Base-by-base conservation (phyloP, 2,329 filamentous ascomycete species). In the Domatiomyces catenatus region DNA sequence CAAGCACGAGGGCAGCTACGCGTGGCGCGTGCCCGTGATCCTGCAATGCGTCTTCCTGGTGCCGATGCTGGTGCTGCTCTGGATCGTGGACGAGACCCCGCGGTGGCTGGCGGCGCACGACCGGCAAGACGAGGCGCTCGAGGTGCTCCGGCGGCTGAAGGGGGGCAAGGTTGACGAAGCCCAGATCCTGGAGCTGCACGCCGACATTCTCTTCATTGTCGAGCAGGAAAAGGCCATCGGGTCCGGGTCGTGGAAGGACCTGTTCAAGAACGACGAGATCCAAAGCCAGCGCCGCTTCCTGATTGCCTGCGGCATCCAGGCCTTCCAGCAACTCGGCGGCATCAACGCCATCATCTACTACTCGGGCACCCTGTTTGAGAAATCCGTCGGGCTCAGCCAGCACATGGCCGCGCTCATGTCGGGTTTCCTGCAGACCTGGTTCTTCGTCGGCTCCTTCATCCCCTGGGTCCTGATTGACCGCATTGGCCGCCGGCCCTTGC, bases 401-500 rank as follows among this genome's bases (percentile, higher is more conserved):
- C n/a, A 67, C 52, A 63, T 65, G 28, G 68, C 71, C 1, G 68
- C 72, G 8, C 66, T 76, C n/a, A 62, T 76, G 12, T 71, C 74
- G 18, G 74, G 72, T 8, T 69, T 67, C 56, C 75, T 75, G 52
- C 73, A 73, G 42, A 76, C 73, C 0, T 72, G 75, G 54, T 76
- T 76, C 59, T 75, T 75, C 56, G 48, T 74, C 28, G 72, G 72
- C 1, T 75, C 72, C 1, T 70, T 68, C 63, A 62, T 76, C 32
- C 68, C 73, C 3, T 68, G 76, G 22, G 73, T 75, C 54, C 69
- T 70, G 6, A 71, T 75, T 50, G 73, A 76, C 58, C 69, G 66
- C 48, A 63, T 72, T 47, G 73, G 73, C 15, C 70, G 84, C 28
- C 75, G 83, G 18, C 76, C 77, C 60, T 74, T 87, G 54, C 86